Evolutionary conservation across 768 basidiomycete genomes (phyloP), one percentile per base, ranked within the genome.

Genomic region (Serendipita sp.): DNA sequence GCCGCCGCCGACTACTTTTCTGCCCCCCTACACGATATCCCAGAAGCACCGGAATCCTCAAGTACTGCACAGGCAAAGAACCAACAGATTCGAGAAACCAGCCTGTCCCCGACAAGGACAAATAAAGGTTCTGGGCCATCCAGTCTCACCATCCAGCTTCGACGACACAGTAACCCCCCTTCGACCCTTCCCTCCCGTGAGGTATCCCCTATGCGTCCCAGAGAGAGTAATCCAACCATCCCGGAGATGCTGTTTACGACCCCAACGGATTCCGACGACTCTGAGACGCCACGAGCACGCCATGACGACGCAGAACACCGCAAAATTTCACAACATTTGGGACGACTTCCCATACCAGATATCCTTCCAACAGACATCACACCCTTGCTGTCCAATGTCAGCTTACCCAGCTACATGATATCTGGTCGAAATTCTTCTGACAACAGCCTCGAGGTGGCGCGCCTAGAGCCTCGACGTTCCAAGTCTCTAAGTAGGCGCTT

Each of bases 11-110:
- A 51, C 63, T 38, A 68, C 64, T 44, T 54, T 41, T 48, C 44
- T 44, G 11, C 62, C 65, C 47, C n/a, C 47, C 45, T 35, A 66
- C 36, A 48, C 64, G 44, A 68, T 73, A 2, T 68, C 69, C 16
- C 67, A 66, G 28, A 67, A 64, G 32, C 64, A 44, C 13, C 67
- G 15, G 63, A 62, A 28, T 44, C 65, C 36, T 63, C 58, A 23
- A 44, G 16, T 36, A 11, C 62, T 36, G 36, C 41, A 13, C 64
- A 35, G 65, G 47, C 16, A 44, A 32, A 8, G 4, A n/a, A 32
- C 28, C 18, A 32, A 51, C 13, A 30, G 8, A 60, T 54, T 54
- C 52, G 28, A 60, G 30, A 32, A 60, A n/a, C 23, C 56, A 60
- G 16, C 35, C 36, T 38, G 16, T 60, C 56, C 3, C 56, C 56